These are phyloP conservation scores for Hippophae gyantsensis DNA, from an alignment of 306 rosid species.

Conservation along the genomic window DNA sequence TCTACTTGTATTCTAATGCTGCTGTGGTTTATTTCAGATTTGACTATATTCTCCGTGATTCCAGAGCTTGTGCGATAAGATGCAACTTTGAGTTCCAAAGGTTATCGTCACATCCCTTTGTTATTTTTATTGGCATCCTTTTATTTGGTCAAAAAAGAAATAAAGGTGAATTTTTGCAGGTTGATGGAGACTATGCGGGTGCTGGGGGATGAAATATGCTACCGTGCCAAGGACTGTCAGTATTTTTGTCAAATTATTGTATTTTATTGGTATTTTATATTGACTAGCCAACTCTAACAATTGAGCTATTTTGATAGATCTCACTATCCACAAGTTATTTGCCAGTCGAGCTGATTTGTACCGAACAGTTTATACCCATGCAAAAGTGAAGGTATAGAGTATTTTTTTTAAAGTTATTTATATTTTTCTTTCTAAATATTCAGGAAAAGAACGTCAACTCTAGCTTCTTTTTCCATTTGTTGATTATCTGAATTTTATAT, in stretches of 20 bases:
- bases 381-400: conserved; percentile 75
- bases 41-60: conserved; percentile 84
- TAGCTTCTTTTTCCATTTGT: not conserved
- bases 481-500: not conserved
- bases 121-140: not conserved
- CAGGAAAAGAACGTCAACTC: conserved; percentile 1
- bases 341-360: conserved; percentile 87
- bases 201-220: conserved; percentile 85
- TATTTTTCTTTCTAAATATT: conserved; percentile 14
- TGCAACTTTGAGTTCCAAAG: conserved; percentile 81
- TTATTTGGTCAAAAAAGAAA: conserved; percentile 9
- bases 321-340: conserved; percentile 79
- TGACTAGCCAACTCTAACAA: conserved; percentile 16
- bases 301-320: conserved; percentile 44
- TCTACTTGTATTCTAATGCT: conserved; percentile 10
- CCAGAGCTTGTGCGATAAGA: conserved; percentile 88
- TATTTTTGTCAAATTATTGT: conserved; percentile 16
- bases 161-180: conserved; percentile 38
- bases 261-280: conserved; percentile 4
- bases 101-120: conserved; percentile 26
- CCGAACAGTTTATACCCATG: conserved; percentile 82
- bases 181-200: conserved; percentile 85
- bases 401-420: not conserved
- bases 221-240: conserved; percentile 80
- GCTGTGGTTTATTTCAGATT: conserved; percentile 48